Evolutionary conservation across 2,329 filamentous ascomycete genomes (phyloP).

Genomic region (Periconia macrospinosa): DNA sequence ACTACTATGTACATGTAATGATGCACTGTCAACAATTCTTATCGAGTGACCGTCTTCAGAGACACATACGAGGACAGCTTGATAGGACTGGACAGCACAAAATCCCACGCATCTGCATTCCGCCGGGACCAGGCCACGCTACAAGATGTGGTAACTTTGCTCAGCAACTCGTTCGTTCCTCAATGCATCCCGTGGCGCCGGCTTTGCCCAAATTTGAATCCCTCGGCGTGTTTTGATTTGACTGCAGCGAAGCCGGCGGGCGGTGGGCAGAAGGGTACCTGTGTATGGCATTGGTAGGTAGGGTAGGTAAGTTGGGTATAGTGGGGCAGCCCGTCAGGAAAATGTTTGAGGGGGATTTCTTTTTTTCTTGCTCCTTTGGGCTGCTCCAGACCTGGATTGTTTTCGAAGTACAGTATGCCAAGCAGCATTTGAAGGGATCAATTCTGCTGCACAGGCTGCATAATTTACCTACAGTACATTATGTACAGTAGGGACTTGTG

Average conservation of each 20-base stretch:
- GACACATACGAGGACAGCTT: constrained; percentile 4
- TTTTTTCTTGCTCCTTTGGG: too few species aligned
- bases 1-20: constrained; percentile 11
- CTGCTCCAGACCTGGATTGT: too few species aligned
- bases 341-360: too few species aligned
- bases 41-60: constrained; percentile 28
- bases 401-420: too few species aligned
- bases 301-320: too few species aligned
- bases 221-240: constrained; percentile 19
- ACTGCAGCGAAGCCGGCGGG: neutral
- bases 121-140: constrained; percentile 13
- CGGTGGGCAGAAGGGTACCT: neutral
- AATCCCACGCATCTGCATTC: neutral
- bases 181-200: constrained; percentile 20
- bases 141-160: constrained; percentile 17
- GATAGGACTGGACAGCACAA: neutral
- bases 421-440: too few species aligned
- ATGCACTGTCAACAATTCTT: constrained; percentile 22
- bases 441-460: too few species aligned
- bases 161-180: neutral
- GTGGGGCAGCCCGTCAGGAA: neutral
- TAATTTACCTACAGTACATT: too few species aligned
- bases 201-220: constrained; percentile 14
- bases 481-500: too few species aligned
- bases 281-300: too few species aligned